Percentiles rank a stretch among this genome's conserved stretches.
phyloP scores from a whole-genome alignment of 257 asterid species.

The Solanum virginianum region DNA sequence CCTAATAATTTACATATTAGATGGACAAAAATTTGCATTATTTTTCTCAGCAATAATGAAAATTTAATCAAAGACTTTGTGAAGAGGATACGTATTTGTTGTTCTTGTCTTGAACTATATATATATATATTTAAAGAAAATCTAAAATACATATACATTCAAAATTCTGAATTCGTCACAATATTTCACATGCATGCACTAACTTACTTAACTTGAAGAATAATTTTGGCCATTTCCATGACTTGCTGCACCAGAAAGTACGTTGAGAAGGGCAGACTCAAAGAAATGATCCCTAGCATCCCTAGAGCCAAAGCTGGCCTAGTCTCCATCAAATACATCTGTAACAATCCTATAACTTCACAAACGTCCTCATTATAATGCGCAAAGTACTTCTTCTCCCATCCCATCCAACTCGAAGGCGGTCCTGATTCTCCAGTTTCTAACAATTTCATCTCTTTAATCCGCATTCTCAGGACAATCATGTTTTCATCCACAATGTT shows the following conservation, averaged over 20 bases:
- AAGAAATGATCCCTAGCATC: slow-evolving; percentile 19
- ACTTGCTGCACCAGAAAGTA: slow-evolving; percentile 14
- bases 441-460: slow-evolving; percentile 37
- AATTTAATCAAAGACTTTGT: too few relatives aligned
- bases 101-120: background rate
- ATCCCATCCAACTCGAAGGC: slow-evolving; percentile 30
- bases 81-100: background rate
- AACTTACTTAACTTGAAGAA: background rate
- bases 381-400: slow-evolving; percentile 43
- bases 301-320: slow-evolving; percentile 64
- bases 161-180: background rate
- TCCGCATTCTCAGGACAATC: slow-evolving; percentile 45
- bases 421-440: slow-evolving; percentile 3
- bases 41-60: background rate
- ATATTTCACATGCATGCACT: background rate
- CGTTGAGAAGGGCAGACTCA: slow-evolving; percentile 31
- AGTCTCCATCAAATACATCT: slow-evolving; percentile 39
- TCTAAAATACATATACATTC: background rate
- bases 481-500: slow-evolving; percentile 32
- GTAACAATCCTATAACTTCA: slow-evolving; percentile 35
- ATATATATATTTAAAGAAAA: background rate
- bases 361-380: slow-evolving; percentile 36
- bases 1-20: background rate
- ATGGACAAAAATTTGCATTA: background rate
- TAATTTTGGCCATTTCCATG: slow-evolving; percentile 18